Base-by-base conservation (phyloP, 164 flowering plant species). In the Berberis vulgaris region DNA sequence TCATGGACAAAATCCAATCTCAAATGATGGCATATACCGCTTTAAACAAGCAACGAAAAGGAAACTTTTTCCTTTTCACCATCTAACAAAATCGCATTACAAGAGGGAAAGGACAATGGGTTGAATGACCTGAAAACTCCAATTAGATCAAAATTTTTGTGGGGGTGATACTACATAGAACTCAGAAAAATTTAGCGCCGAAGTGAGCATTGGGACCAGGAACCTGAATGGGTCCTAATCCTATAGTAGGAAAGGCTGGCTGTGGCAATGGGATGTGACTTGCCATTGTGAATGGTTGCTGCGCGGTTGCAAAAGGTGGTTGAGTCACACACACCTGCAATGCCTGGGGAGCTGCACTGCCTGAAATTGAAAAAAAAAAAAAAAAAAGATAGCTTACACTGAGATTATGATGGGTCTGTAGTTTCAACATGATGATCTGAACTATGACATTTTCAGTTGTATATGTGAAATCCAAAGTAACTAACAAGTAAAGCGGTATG, bases 261-360 rank as follows among this genome's bases (percentile, higher is more conserved):
- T 80, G 95, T 49, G 84, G 57, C 57, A 84, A 53, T 2, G 83
- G 89, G 54, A 74, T 58, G 62, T 78, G 81, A 63, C 63, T 70
- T 53, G 86, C 82, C 66, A 79, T 42, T 4, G 80, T 66, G 61
- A 66, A 68, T 8, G 83, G 81, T 60, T 80, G 90, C 63, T 80
- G 86, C 52, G 73, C 84, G 45, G 73, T 68, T 39, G 78, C 12
- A 41, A 75, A 47, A 42, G 84, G 81, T 7, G 63, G 69, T 49
- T 81, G 84, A 63, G 81, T 72, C 65, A 74, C 64, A 66, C 72
- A 76, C 0, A 79, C 68, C 65, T 76, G 88, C 71, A 80, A 41
- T 45, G 81, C 73, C 55, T 77, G 86, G 39, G 74, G 63, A 57
- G 77, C 65, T 44, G 71, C 70, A 69, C 44, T 61, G 67, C 88